Evolutionary conservation across 2,329 filamentous ascomycete genomes (phyloP).

Genomic region (Penicillium brasilianum): DNA sequence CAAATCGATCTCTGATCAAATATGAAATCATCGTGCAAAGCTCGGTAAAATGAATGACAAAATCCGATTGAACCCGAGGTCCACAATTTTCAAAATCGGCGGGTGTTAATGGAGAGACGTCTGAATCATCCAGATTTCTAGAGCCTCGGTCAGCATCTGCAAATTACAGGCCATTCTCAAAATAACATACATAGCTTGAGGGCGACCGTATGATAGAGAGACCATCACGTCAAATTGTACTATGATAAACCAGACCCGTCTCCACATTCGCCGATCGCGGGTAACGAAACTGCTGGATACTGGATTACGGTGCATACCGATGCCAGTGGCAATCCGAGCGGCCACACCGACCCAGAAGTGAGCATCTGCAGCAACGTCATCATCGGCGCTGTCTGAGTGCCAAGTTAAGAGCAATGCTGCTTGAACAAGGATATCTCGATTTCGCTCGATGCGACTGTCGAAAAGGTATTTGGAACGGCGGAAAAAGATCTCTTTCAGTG

Average conservation of each 20-base stretch:
- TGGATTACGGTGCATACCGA: slow-evolving; percentile 59
- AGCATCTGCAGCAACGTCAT: slow-evolving; percentile 60
- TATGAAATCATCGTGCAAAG: slow-evolving; percentile 58
- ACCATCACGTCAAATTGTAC: slow-evolving; percentile 53
- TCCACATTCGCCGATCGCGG: slow-evolving; percentile 51
- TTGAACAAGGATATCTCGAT: slow-evolving; percentile 60
- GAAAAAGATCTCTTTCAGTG: slow-evolving; percentile 57
- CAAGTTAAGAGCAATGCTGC: slow-evolving; percentile 61
- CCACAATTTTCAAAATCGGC: slow-evolving; percentile 57
- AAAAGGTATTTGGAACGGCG: slow-evolving; percentile 59
- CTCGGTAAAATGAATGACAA: slow-evolving; percentile 55
- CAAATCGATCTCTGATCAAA: slow-evolving; percentile 50
- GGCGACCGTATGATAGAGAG: slow-evolving; percentile 56
- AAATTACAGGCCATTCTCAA: neutral
- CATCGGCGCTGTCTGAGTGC: slow-evolving; percentile 59
- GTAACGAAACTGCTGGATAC: slow-evolving; percentile 48
- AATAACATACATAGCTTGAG: slow-evolving; percentile 53
- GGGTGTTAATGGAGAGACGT: slow-evolving; percentile 52
- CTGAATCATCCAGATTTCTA: slow-evolving; percentile 57
- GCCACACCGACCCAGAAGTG: slow-evolving; percentile 61
- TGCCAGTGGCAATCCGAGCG: slow-evolving; percentile 57
- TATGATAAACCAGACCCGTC: slow-evolving; percentile 51
- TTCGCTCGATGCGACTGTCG: slow-evolving; percentile 59
- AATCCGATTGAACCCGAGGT: slow-evolving; percentile 50
- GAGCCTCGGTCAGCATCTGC: slow-evolving; percentile 9